These are phyloP conservation scores for Limtongia smithiae DNA, from an alignment of 805 yeast genomes.

Conservation along the genomic window DNA sequence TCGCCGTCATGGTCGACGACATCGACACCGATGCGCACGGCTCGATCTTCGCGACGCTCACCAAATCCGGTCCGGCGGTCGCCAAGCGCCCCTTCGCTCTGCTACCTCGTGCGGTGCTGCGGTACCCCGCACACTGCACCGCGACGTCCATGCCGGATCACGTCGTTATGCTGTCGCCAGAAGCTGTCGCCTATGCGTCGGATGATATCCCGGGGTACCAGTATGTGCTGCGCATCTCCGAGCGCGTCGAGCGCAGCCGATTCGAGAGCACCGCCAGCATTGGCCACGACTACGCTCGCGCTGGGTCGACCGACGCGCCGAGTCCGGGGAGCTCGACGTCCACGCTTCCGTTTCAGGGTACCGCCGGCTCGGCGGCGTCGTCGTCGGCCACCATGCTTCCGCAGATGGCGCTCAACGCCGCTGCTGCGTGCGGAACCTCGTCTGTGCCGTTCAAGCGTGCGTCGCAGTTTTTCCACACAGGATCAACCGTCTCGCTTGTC, in stretches of 20 bases:
- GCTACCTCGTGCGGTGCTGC: slow-evolving; percentile 13
- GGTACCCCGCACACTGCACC: slow-evolving; percentile 8
- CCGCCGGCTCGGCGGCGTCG: background rate
- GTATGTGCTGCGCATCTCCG: slow-evolving; percentile 21
- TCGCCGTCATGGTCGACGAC: slow-evolving; percentile 10
- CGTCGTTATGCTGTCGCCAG: slow-evolving; percentile 9
- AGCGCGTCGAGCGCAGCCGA: slow-evolving; percentile 8
- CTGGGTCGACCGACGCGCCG: too few species aligned
- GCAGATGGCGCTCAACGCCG: background rate
- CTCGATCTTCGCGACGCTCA: background rate
- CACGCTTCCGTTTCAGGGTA: background rate
- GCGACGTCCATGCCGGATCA: slow-evolving; percentile 12
- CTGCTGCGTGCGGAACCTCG: background rate
- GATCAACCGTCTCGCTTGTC: background rate
- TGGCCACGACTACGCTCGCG: too few species aligned
- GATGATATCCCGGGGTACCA: slow-evolving; percentile 26
- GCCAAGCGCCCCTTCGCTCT: slow-evolving; percentile 15
- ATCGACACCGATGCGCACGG: slow-evolving; percentile 9
- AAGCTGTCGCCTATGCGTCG: slow-evolving; percentile 26
- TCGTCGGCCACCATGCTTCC: background rate
- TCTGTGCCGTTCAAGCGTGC: slow-evolving; percentile 2
- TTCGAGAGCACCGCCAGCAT: background rate
- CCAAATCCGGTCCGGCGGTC: slow-evolving; percentile 1
- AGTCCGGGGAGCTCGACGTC: background rate
- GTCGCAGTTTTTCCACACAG: slow-evolving; percentile 3